phyloP scores from a whole-genome alignment of 495 filamentous ascomycete genomes.

The Aspergillus cristatus region DNA sequence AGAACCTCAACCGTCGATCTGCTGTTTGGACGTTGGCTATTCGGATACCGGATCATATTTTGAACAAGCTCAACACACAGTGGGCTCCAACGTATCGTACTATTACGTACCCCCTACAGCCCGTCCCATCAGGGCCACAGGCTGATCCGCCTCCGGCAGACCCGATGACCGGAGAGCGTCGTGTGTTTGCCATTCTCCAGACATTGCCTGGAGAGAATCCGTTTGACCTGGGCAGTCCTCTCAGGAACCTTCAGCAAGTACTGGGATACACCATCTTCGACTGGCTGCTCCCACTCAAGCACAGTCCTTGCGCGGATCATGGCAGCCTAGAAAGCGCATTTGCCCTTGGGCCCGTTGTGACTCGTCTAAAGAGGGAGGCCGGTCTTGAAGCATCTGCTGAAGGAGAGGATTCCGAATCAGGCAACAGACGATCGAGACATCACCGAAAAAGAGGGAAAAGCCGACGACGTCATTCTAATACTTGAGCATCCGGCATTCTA shows the following conservation, averaged over 20 bases:
- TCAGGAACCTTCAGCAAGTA: conserved; percentile 62
- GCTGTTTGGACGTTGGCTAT: conserved; percentile 68
- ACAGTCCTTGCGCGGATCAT: conserved; percentile 53
- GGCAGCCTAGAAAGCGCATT: conserved; percentile 36
- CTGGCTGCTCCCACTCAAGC: conserved; percentile 63
- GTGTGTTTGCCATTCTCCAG: conserved; percentile 67
- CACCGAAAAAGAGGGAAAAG: conserved; percentile 6
- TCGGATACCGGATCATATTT: conserved; percentile 47
- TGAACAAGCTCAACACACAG: conserved; percentile 27
- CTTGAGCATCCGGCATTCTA: too few species aligned
- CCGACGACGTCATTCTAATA: too few species aligned
- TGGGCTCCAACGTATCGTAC: conserved; percentile 39
- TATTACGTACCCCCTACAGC: conserved; percentile 33
- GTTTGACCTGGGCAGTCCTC: conserved; percentile 55
- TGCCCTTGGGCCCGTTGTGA: conserved; percentile 41
- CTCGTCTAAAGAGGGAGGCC: conserved; percentile 39
- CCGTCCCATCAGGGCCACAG: conserved; percentile 8
- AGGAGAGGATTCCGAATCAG: neutral
- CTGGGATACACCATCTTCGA: conserved; percentile 63
- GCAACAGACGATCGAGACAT: conserved; percentile 1
- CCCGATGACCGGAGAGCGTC: conserved; percentile 22
- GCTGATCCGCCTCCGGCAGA: conserved; percentile 5
- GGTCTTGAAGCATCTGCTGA: conserved; percentile 21
- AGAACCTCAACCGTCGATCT: conserved; percentile 53
- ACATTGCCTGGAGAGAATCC: conserved; percentile 70